phyloP scores from a whole-genome alignment of 768 basidiomycete species.

The Holtermanniella nyarrowii region DNA sequence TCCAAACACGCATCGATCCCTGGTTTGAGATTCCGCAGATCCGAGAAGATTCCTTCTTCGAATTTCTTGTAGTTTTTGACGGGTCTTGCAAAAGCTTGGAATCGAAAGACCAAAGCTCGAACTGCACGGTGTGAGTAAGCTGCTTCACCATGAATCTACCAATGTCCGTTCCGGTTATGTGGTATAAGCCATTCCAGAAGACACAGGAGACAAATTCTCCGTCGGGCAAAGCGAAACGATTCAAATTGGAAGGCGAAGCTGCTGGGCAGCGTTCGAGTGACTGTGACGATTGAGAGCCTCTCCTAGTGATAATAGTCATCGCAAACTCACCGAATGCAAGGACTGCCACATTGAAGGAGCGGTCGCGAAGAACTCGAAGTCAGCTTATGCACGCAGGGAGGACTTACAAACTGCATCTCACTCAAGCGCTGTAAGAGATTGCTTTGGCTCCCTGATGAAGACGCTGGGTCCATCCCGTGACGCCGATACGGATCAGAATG shows the following conservation, averaged over 20 bases:
- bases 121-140: slow-evolving; percentile 43
- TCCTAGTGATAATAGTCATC: too few relatives aligned
- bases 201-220: slow-evolving; percentile 81
- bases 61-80: slow-evolving; percentile 85
- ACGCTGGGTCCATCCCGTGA: too few relatives aligned
- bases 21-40: slow-evolving; percentile 85
- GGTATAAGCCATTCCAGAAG: slow-evolving; percentile 80
- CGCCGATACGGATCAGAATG: too few relatives aligned
- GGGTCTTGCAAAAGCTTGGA: slow-evolving; percentile 82
- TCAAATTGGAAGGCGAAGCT: slow-evolving; percentile 70
- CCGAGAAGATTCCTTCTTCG: slow-evolving; percentile 91
- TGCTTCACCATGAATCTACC: slow-evolving; percentile 19
- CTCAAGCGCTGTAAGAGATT: too few relatives aligned
- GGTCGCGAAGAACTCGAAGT: too few relatives aligned
- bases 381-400: too few relatives aligned
- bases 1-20: slow-evolving; percentile 85
- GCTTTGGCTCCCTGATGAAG: too few relatives aligned
- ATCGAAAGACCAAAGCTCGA: slow-evolving; percentile 83
- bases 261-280: too few relatives aligned
- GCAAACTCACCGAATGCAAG: too few relatives aligned
- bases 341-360: too few relatives aligned
- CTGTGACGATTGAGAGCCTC: too few relatives aligned
- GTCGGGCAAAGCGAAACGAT: slow-evolving; percentile 76
- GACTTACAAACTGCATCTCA: too few relatives aligned
- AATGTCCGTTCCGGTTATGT: slow-evolving; percentile 95